Base-by-base conservation (phyloP, 2,329 filamentous ascomycete genomes). In the Trichothecium sympodiale region DNA sequence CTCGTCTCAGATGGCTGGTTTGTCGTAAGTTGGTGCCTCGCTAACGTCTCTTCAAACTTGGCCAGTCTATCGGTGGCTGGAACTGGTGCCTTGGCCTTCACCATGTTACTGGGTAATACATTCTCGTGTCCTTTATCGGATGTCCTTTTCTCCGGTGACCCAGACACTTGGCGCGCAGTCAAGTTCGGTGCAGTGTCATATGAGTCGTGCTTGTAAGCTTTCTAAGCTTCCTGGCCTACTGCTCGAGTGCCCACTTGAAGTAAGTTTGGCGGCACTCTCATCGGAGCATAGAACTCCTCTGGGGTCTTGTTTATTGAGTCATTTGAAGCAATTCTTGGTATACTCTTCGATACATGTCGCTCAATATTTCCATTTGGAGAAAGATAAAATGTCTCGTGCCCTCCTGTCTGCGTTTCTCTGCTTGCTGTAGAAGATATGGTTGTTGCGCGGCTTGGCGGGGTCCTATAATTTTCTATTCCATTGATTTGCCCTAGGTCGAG, bases 271-370 rank as follows among this genome's bases (percentile, higher is more conserved):
- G 46, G 36, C 18, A 44, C 31, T 28, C 40, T 26, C 48, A 47
- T 48, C 13, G 43, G 38, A 2, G 51, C 40, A 29, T 49, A 53
- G 18, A 53, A 54, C 16, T 47, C 39, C 12, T 42, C 37, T 5
- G 50, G 47, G 17, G 44, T 46, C 17, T 33, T 9, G 26, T 29
- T 13, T 5, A 28, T 27, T 29, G 17, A 25, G 10, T 25, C 10
- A 25, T 25, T 25, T 25, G 20, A 25, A 6, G 10, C 20, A 16
- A 9, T 39, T 17, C 20, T 10, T 33, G 15, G 3, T 29, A 3
- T 3, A 31, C 31, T 26, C 8, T 23, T 16, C 17, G 20, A 27
- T 10, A 17, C 25, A 17, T 12, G 20, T 25, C 18, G 16, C 31
- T 35, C 36, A 9, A 34, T 23, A 15, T 35, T 14, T 12, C 32